Evolutionary conservation across 306 rosid genomes (phyloP).

Genomic region (Cicer bijugum): DNA sequence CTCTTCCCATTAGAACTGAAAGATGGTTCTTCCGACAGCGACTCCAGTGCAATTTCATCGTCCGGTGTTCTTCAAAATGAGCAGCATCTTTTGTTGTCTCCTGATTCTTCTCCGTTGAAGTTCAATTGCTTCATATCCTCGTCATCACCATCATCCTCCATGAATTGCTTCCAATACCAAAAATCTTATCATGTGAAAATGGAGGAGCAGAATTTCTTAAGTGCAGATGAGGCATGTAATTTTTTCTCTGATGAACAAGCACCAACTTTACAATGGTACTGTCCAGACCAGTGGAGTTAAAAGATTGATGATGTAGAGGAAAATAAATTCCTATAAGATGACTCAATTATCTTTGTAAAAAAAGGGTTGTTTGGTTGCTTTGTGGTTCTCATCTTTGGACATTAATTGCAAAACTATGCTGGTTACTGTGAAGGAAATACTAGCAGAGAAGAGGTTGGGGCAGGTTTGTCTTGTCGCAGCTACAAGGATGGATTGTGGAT

Average conservation of each 20-base stretch:
- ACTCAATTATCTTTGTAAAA: slow-evolving; percentile 9
- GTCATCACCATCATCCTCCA: slow-evolving; percentile 32
- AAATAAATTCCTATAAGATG: background rate
- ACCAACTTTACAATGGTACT: slow-evolving; percentile 88
- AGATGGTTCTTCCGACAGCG: slow-evolving; percentile 92
- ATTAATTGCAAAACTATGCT: background rate
- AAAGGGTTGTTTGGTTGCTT: background rate
- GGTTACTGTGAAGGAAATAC: background rate
- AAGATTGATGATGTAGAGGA: background rate
- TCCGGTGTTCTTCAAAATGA: slow-evolving; percentile 55
- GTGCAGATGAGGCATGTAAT: slow-evolving; percentile 81
- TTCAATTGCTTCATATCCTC: too few relatives aligned
- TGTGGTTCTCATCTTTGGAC: background rate
- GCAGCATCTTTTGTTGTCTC: slow-evolving; percentile 49
- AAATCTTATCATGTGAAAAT: slow-evolving; percentile 69
- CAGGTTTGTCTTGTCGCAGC: slow-evolving; percentile 15
- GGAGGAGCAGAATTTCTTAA: slow-evolving; percentile 91
- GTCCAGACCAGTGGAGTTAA: slow-evolving; percentile 67
- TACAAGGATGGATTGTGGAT: slow-evolving; percentile 46
- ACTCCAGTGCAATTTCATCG: slow-evolving; percentile 83
- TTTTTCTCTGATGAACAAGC: slow-evolving; percentile 93
- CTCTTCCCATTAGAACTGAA: slow-evolving; percentile 58
- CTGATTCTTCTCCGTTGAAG: slow-evolving; percentile 32
- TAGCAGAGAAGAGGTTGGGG: background rate
- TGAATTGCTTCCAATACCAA: slow-evolving; percentile 69